Conservation (phyloP, 768 basidiomycete genomes). For the Tulasnella sp. region DNA sequence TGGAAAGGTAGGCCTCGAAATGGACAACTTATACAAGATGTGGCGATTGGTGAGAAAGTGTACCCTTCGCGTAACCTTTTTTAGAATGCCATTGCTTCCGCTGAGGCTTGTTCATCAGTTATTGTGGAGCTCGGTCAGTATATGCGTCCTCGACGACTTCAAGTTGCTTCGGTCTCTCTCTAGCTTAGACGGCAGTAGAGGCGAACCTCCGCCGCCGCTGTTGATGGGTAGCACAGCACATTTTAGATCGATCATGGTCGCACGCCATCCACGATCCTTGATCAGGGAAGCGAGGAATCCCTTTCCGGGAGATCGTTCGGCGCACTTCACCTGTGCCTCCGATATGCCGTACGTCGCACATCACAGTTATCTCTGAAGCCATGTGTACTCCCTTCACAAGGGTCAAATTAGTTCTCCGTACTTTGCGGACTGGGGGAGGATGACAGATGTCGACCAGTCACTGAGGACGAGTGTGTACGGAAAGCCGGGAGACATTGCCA, state of each 20-base stretch:
- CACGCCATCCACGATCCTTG: not conserved
- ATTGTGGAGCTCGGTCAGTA: not conserved
- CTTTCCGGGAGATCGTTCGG: not conserved
- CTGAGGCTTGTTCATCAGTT: not conserved
- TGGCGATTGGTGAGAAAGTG: not conserved
- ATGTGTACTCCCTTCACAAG: not conserved
- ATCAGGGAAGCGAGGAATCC: not conserved
- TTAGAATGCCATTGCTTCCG: not conserved
- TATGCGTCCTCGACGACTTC: not conserved
- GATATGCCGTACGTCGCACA: not conserved
- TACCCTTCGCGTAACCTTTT: not conserved
- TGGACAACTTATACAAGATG: not conserved
- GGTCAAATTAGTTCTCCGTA: not conserved
- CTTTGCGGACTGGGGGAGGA: not conserved
- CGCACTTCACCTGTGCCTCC: not conserved
- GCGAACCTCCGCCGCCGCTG: not conserved
- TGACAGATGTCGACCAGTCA: not conserved
- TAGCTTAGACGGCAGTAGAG: not conserved
- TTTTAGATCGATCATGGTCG: not conserved
- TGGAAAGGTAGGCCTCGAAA: not conserved
- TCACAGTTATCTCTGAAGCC: not conserved
- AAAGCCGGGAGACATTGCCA: no score
- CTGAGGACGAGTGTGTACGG: no score
- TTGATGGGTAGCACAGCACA: not conserved
- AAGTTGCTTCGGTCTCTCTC: not conserved